These are phyloP conservation scores for Cystofilobasidium ferigula DNA, from an alignment of 768 basidiomycete species.

Conservation along the genomic window DNA sequence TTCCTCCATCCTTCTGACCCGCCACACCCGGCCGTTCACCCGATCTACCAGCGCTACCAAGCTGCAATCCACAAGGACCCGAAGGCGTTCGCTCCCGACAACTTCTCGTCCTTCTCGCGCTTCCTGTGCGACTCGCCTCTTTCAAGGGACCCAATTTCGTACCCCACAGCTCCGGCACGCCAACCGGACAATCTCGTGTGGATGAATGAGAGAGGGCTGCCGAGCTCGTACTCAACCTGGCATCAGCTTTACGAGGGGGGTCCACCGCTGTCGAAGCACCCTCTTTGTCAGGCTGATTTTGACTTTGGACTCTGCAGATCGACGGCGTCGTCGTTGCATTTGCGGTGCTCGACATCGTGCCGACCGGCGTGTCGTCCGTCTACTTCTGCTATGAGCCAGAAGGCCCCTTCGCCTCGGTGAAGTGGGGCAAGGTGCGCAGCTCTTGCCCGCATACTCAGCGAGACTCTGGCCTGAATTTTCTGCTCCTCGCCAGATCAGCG, in stretches of 20 bases:
- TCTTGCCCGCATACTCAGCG: too few species aligned
- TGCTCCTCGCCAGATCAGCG: constrained; percentile 54
- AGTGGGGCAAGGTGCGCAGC: constrained; percentile 58
- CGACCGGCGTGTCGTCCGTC: constrained; percentile 63
- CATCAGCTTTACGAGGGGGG: constrained; percentile 19
- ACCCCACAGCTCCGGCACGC: background rate
- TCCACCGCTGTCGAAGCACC: background rate
- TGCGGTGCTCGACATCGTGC: constrained; percentile 81
- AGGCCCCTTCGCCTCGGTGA: constrained; percentile 52
- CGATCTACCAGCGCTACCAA: constrained; percentile 19
- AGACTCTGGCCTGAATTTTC: background rate
- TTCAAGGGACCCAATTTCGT: background rate
- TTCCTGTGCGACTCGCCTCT: constrained; percentile 24
- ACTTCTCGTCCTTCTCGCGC: constrained; percentile 17
- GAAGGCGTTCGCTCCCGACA: background rate
- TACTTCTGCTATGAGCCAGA: constrained; percentile 77
- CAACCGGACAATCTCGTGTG: background rate
- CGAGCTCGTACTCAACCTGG: constrained; percentile 16
- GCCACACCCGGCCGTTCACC: constrained; percentile 18
- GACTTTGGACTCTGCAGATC: constrained; percentile 35
- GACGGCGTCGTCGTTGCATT: constrained; percentile 74
- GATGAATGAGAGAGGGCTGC: constrained; percentile 3
- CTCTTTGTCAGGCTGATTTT: background rate
- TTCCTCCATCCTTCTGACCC: constrained; percentile 19
- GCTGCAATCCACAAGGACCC: constrained; percentile 16